Conservation (phyloP, 2,329 filamentous ascomycete genomes). For the Sodiomyces alkalinus region DNA sequence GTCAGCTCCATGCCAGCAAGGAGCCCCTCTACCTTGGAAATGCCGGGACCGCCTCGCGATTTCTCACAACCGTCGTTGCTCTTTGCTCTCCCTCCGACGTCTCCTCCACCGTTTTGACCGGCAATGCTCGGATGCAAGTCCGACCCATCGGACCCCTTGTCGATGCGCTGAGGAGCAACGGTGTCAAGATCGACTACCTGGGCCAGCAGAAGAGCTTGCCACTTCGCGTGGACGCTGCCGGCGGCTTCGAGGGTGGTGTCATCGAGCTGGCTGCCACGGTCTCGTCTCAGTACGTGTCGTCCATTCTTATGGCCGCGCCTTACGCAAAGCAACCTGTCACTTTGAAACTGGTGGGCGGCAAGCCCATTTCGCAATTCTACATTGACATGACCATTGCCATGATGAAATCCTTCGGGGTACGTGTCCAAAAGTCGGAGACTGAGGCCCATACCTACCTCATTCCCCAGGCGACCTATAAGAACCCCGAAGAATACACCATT, state of each 20-base stretch:
- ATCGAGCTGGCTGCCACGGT: conserved; percentile 91
- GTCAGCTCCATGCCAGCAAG: conserved; percentile 59
- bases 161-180: conserved; percentile 75
- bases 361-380: conserved; percentile 91
- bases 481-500: conserved; percentile 73
- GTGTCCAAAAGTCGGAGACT: conserved; percentile 58
- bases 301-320: conserved; percentile 88
- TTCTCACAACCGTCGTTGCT: conserved; percentile 81
- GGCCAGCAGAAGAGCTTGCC: conserved; percentile 75
- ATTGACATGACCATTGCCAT: conserved; percentile 98
- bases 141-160: conserved; percentile 88
- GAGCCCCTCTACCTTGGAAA: conserved; percentile 86
- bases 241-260: conserved; percentile 69
- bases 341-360: conserved; percentile 80
- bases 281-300: conserved; percentile 98
- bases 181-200: conserved; percentile 73
- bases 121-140: conserved; percentile 92
- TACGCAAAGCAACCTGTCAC: conserved; percentile 93
- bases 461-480: conserved; percentile 68
- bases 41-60: conserved; percentile 88
- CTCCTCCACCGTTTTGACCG: conserved; percentile 67
- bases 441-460: conserved; percentile 91
- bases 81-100: conserved; percentile 55
- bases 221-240: conserved; percentile 65
- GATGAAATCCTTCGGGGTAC: conserved; percentile 85